A percentile compares a stretch with the other conserved stretches of the same genome.
Evolutionary conservation across 2,329 filamentous ascomycete species (phyloP).

Genomic region (Shiraia sp.): DNA sequence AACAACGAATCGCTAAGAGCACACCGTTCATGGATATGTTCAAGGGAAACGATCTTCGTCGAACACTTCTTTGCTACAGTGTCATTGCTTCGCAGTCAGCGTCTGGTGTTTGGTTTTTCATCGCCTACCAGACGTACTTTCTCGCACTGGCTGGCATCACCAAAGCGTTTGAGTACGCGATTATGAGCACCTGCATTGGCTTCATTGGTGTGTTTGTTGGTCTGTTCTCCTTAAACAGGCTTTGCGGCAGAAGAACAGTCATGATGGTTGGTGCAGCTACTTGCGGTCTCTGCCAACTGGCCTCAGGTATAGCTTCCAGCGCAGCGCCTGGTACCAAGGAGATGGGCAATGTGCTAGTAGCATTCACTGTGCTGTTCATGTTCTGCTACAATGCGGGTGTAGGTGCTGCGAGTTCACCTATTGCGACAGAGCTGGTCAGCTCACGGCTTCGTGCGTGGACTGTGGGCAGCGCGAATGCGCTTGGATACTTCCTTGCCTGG

Average conservation of each 20-base stretch:
- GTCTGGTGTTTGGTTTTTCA: slow-evolving; percentile 56
- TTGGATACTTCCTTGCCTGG: slow-evolving; percentile 45
- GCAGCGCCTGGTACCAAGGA: slow-evolving; percentile 25
- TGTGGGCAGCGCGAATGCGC: slow-evolving; percentile 36
- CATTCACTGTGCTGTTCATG: slow-evolving; percentile 42
- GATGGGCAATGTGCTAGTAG: slow-evolving; percentile 33
- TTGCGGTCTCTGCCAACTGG: slow-evolving; percentile 53
- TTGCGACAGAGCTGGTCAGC: slow-evolving; percentile 37
- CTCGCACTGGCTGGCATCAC: slow-evolving; percentile 24
- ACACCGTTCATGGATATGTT: slow-evolving; percentile 57
- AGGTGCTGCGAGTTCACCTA: slow-evolving; percentile 36
- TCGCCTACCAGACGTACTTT: slow-evolving; percentile 56
- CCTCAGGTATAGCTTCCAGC: slow-evolving; percentile 46
- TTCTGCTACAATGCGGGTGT: slow-evolving; percentile 43
- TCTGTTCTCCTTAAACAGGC: slow-evolving; percentile 54
- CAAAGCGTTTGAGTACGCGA: slow-evolving; percentile 52
- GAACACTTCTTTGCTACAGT: slow-evolving; percentile 56
- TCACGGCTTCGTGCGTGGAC: slow-evolving; percentile 43
- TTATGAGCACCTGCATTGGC: slow-evolving; percentile 56
- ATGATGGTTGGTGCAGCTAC: slow-evolving; percentile 52
- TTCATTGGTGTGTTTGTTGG: slow-evolving; percentile 55
- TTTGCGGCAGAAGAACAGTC: slow-evolving; percentile 53
- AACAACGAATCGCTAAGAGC: slow-evolving; percentile 53
- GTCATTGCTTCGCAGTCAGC: slow-evolving; percentile 53
- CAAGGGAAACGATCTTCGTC: slow-evolving; percentile 52